Evolutionary conservation across 2,329 filamentous ascomycete species (phyloP), one percentile per base, ranked within the genome.

Genomic region (Periconia digitata): DNA sequence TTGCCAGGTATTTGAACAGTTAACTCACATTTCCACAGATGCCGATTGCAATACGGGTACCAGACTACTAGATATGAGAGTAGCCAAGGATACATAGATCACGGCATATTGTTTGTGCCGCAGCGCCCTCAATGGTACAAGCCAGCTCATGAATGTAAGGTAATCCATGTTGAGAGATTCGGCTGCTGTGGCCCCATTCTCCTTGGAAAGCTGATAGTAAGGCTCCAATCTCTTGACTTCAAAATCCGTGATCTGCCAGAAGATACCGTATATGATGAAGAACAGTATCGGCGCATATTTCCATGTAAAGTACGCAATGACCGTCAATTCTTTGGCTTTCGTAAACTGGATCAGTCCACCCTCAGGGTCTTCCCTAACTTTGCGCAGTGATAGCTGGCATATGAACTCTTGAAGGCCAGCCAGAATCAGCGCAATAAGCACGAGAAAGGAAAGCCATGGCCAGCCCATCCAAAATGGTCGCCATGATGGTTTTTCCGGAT

Each of bases 81-180:
- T 85, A 0, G 83, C 82, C 6, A 87, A 55, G 0, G 85, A 87
- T 0, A 85, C 88, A 13, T 85, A 73, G 0, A 81, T 80, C 6
- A 90, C 86, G 0, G 86, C 85, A 62, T 85, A 87, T 58, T 90
- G 87, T 38, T 77, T 78, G 53, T 82, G 79, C 50, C 75, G 75
- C 2, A 89, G 60, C 1, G 86, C 86, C 39, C 79, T 76, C 4
- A 89, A 67, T 0, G 87, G 87, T 2, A 85, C 78, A 34, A 86
- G 69, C 59, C 87, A 83, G 59, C 79, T 84, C 71, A 86, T 81
- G 56, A 83, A 79, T 5, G 86, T 89, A 38, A 88, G 78, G 50
- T 90, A 90, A 66, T 89, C 85, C 51, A 88, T 85, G 54, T 89
- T 90, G 60, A 90, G 80, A 0, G 84, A 87, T 62, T 70, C 69